phyloP scores from a whole-genome alignment of 305 asterid species.

The Rubia tinctorum region DNA sequence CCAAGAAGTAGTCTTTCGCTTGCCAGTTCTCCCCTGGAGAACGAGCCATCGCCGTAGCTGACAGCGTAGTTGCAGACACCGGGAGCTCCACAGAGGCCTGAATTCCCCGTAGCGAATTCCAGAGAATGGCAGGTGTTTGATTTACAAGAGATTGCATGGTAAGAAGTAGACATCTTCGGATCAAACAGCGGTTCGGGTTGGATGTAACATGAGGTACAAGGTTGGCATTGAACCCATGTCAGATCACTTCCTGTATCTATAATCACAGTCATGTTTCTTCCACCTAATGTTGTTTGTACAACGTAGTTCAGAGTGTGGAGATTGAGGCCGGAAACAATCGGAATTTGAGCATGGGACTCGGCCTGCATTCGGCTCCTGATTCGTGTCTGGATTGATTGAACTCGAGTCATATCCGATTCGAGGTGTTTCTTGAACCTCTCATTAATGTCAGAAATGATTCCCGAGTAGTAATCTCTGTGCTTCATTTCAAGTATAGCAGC shows the following conservation, averaged over 20 bases:
- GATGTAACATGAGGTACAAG: slow-evolving; percentile 61
- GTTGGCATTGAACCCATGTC: slow-evolving; percentile 91
- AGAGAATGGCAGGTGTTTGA: slow-evolving; percentile 58
- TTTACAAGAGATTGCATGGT: slow-evolving; percentile 48
- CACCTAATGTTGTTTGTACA: slow-evolving; percentile 54
- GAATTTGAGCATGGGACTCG: slow-evolving; percentile 40
- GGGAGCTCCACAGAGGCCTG: slow-evolving; percentile 43
- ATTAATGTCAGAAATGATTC: slow-evolving; percentile 27
- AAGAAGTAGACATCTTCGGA: slow-evolving; percentile 59
- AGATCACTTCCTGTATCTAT: slow-evolving; percentile 88
- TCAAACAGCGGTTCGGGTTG: slow-evolving; percentile 80
- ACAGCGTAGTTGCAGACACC: slow-evolving; percentile 53
- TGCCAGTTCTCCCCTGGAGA: slow-evolving; percentile 67
- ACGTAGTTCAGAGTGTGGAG: slow-evolving; percentile 81
- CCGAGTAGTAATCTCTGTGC: slow-evolving; percentile 47
- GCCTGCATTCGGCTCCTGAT: slow-evolving; percentile 32
- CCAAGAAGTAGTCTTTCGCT: slow-evolving; percentile 53
- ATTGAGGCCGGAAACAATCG: slow-evolving; percentile 54
- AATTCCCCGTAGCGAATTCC: slow-evolving; percentile 52
- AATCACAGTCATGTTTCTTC: slow-evolving; percentile 56
- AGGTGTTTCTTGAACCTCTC: slow-evolving; percentile 32
- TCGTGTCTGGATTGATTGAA: slow-evolving; percentile 51
- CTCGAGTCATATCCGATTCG: slow-evolving; percentile 43
- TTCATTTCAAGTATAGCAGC: slow-evolving; percentile 70
- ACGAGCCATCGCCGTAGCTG: slow-evolving; percentile 85